These are phyloP conservation scores for Plectosphaerella sp. DNA, from an alignment of 2,329 filamentous ascomycete genomes.

Conservation along the genomic window DNA sequence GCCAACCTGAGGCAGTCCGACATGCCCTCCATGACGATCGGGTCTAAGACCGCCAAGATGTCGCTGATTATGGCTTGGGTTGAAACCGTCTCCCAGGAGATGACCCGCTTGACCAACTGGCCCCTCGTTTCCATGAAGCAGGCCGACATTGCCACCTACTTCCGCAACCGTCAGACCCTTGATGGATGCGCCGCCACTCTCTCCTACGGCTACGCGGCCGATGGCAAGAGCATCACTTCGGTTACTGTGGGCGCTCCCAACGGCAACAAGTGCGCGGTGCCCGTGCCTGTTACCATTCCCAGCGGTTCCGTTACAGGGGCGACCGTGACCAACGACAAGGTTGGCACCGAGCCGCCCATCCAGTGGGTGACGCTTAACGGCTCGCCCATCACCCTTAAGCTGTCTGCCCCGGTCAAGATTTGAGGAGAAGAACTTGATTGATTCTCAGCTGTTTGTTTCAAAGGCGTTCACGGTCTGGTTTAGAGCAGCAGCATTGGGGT, in stretches of 20 bases:
- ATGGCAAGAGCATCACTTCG: conserved; percentile 39
- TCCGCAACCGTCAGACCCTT: conserved; percentile 47
- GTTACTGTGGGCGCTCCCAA: conserved; percentile 42
- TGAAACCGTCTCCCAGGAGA: conserved; percentile 48
- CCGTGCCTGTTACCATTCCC: conserved; percentile 53
- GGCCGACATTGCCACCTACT: conserved; percentile 45
- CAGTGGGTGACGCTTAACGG: conserved; percentile 43
- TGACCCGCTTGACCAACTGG: conserved; percentile 40
- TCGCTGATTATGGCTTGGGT: conserved; percentile 55
- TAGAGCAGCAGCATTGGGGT: too few species aligned
- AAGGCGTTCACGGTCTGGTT: too few species aligned
- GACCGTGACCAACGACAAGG: conserved; percentile 39
- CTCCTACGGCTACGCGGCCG: conserved; percentile 35
- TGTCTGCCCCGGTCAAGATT: conserved; percentile 3
- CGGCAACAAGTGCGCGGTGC: conserved; percentile 43
- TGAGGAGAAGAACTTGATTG: too few species aligned
- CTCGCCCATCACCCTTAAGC: conserved; percentile 34
- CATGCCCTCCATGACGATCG: conserved; percentile 40
- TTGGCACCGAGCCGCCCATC: conserved; percentile 49
- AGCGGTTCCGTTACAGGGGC: conserved; percentile 37
- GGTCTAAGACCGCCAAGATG: conserved; percentile 37
- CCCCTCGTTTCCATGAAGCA: conserved; percentile 18
- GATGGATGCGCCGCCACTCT: conserved; percentile 47
- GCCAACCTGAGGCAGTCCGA: conserved; percentile 53
- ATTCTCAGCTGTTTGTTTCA: too few species aligned